Conservation (phyloP, 371 early-diverging fungal species). For the Fennellomyces sp. region DNA sequence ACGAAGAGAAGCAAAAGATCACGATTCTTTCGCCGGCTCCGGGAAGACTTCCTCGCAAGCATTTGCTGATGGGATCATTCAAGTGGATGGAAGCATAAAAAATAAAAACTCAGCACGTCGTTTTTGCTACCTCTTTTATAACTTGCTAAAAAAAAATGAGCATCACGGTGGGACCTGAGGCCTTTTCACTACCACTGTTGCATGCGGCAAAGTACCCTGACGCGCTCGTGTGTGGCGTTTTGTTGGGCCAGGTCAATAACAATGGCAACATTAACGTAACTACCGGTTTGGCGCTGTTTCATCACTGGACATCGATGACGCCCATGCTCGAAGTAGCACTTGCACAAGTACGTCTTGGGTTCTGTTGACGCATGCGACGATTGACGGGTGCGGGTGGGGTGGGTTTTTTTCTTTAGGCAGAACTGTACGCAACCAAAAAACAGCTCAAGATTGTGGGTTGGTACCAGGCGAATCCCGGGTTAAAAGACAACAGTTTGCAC, state of each 20-base stretch:
- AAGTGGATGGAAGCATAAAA: slow-evolving; percentile 77
- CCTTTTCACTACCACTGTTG: slow-evolving; percentile 74
- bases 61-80: slow-evolving; percentile 80
- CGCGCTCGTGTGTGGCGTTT: slow-evolving; percentile 69
- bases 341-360: slow-evolving; percentile 59
- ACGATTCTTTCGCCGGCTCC: slow-evolving; percentile 88
- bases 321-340: slow-evolving; percentile 82
- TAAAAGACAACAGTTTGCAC: slow-evolving; percentile 45
- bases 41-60: slow-evolving; percentile 83
- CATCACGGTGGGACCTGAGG: slow-evolving; percentile 46
- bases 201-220: slow-evolving; percentile 85
- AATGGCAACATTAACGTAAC: slow-evolving; percentile 37
- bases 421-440: slow-evolving; percentile 48
- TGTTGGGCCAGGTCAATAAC: slow-evolving; percentile 51
- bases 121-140: background rate
- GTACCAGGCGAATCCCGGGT: slow-evolving; percentile 62
- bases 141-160: background rate
- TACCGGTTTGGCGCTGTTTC: slow-evolving; percentile 79
- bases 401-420: slow-evolving; percentile 40
- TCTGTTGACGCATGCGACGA: too few relatives aligned
- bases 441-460: slow-evolving; percentile 59
- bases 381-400: too few relatives aligned
- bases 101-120: background rate
- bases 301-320: slow-evolving; percentile 75
- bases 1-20: slow-evolving; percentile 77